phyloP scores from a whole-genome alignment of 768 basidiomycete genomes.

The Agrocybe praecox region DNA sequence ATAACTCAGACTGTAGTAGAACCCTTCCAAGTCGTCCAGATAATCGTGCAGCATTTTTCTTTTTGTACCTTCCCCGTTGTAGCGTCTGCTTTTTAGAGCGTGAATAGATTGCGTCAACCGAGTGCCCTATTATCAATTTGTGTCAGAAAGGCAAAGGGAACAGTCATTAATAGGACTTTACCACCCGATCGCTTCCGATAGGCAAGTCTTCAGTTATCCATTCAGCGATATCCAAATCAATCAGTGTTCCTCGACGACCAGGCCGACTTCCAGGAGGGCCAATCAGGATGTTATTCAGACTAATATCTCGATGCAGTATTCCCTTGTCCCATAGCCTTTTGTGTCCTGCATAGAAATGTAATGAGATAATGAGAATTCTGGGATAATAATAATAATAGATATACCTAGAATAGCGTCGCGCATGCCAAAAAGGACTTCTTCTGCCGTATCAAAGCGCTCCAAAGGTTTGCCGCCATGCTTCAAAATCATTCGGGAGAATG shows the following conservation, averaged over 20 bases:
- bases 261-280: not conserved
- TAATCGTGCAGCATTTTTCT: not conserved
- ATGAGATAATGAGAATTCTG: not conserved
- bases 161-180: not conserved
- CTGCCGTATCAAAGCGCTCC: not conserved
- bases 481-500: conserved; percentile 2
- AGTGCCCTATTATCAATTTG: conserved; percentile 1
- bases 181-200: not conserved
- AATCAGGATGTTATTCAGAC: conserved; percentile 4
- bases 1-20: not conserved
- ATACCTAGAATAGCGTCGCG: conserved; percentile 4
- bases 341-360: not conserved
- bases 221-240: conserved; percentile 8
- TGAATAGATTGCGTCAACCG: conserved; percentile 4
- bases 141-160: not conserved
- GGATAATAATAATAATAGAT: not conserved
- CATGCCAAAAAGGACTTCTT: not conserved
- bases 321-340: not conserved
- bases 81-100: not conserved
- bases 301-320: conserved; percentile 8
- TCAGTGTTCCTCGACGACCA: not conserved
- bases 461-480: not conserved
- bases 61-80: not conserved
- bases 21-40: not conserved
- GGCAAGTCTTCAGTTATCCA: not conserved